phyloP scores from a whole-genome alignment of 2,329 filamentous ascomycete genomes.

The Fusarium caatingaense region DNA sequence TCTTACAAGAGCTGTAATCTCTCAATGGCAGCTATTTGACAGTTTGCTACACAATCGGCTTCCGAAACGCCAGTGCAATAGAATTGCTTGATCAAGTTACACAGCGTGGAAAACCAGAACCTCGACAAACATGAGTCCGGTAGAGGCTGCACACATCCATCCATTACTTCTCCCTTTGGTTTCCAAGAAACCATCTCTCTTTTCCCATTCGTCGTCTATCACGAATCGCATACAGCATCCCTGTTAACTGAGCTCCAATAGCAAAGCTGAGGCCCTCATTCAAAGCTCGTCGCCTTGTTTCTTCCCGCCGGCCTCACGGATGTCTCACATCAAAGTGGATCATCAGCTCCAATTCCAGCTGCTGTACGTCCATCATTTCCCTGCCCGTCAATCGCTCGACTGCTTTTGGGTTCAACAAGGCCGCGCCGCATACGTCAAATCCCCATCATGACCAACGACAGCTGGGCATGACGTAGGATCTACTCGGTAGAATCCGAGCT shows the following conservation, averaged over 20 bases:
- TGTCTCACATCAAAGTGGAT: not conserved
- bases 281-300: not conserved
- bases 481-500: slow-evolving; percentile 9
- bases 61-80: not conserved
- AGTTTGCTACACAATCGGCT: not conserved
- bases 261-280: not conserved
- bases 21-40: not conserved
- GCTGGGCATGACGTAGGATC: slow-evolving; percentile 13
- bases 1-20: not conserved
- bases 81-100: not conserved
- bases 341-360: not conserved
- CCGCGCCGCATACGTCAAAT: slow-evolving; percentile 21
- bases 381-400: not conserved
- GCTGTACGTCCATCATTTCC: not conserved
- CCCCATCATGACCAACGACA: not conserved
- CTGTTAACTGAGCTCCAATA: not conserved
- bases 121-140: too few relatives aligned
- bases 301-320: not conserved
- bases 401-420: not conserved
- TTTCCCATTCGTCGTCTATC: not conserved
- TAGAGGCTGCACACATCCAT: too few relatives aligned
- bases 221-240: not conserved
- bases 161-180: too few relatives aligned
- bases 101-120: not conserved
- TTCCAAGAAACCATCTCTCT: not conserved